Evolutionary conservation across 257 asterid species (phyloP), one percentile per base, ranked within the genome.

Genomic region (Solanum habrochaites): DNA sequence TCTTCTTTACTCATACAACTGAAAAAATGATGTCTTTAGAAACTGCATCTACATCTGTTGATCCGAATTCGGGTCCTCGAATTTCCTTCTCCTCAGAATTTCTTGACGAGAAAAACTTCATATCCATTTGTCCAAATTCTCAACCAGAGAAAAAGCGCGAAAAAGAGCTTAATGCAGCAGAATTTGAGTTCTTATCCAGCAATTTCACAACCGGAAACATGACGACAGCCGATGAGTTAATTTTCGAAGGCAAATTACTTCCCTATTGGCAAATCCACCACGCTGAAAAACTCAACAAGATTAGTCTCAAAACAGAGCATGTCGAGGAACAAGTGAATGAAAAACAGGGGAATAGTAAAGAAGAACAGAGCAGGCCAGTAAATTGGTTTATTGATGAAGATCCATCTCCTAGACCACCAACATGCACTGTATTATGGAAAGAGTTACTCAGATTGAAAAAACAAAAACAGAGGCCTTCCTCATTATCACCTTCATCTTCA

Each of bases 391-490:
- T 93, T 27, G 99, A 96, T 86, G 99, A 96, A 37, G 99, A 95
- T 88, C 99, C 99, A 1, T 96, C 99, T 29, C 99, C 99, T 7
- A 89, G 99, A 88, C 99, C 98, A 13, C 99, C 99, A 4, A 95
- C 92, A 72, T 96, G 99, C 85, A 95, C 94, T n/a, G 97, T 95
- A 70, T 49, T 96, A 62, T 95, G 95, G 97, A 96, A 96, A 82
- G 99, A 96, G 91, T 69, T 96, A 64, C 45, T 94, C 29, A 94
- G 91, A 89, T 66, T 96, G 98, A 94, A 90, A 67, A 96, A 93
- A 45, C 95, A 90, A 75, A 96, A 93, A 60, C 95, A 94, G 1
- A 91, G 94, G 0, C 86, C 94, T 16, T 84, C 93, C 1, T 88
- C 91, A 45, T 87, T 93, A 15, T 89, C 96, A 4, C 89, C 96